These are phyloP conservation scores for Rubia tinctorum DNA, from an alignment of 305 asterid species.

Conservation along the genomic window DNA sequence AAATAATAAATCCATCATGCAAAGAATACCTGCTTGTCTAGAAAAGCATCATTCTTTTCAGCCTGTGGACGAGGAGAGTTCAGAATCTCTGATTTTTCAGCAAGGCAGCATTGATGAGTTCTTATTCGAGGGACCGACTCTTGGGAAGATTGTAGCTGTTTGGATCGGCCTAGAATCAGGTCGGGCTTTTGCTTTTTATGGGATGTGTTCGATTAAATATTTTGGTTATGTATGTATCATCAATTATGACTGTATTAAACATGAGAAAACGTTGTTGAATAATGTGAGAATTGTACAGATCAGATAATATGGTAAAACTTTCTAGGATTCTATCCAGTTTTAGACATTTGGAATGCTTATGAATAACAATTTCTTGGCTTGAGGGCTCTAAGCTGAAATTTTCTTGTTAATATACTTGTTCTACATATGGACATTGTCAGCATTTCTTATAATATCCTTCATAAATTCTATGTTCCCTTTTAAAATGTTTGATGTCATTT, in stretches of 20 bases:
- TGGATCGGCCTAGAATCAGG: constrained; percentile 94
- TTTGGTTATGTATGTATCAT: background rate
- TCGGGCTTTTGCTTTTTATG: constrained; percentile 9
- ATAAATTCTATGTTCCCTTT: background rate
- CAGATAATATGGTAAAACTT: background rate
- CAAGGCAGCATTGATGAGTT: constrained; percentile 67
- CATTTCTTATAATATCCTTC: background rate
- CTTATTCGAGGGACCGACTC: constrained; percentile 65
- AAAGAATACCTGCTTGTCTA: constrained; percentile 53
- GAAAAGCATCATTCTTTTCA: constrained; percentile 16
- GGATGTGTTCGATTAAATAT: background rate
- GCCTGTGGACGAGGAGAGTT: constrained; percentile 25
- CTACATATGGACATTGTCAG: background rate
- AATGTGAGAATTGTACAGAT: background rate
- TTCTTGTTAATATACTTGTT: background rate
- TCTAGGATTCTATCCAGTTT: background rate
- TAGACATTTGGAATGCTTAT: background rate
- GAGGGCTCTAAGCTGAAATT: constrained; percentile 3
- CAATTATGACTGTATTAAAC: background rate
- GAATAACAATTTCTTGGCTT: background rate
- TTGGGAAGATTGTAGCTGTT: constrained; percentile 64
- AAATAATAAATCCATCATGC: constrained; percentile 71
- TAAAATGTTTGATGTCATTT: background rate
- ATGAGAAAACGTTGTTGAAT: background rate
- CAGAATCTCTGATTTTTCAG: constrained; percentile 47